Conservation (phyloP, 116 monocot genomes). For the Papilionanthe hybrid region DNA sequence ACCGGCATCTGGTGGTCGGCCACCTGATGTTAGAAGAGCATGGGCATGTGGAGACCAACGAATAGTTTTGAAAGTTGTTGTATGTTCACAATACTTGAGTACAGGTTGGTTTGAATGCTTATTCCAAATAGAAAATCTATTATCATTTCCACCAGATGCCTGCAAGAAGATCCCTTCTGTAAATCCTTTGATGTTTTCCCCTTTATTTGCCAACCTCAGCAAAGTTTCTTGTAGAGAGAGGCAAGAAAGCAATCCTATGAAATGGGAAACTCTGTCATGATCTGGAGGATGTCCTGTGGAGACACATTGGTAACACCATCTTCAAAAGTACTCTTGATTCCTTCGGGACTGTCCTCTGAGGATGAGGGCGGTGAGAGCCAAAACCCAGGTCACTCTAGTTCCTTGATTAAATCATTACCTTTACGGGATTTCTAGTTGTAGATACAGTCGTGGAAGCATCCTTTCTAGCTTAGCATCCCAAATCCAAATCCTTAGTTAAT, state of each 20-base stretch:
- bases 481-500: neutral
- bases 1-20: constrained; percentile 42
- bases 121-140: constrained; percentile 95
- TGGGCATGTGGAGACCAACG: constrained; percentile 99
- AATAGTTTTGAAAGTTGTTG: constrained; percentile 97
- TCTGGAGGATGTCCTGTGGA: too few species aligned
- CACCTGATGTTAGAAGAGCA: constrained; percentile 94
- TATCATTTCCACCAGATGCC: constrained; percentile 99
- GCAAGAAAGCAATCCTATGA: too few species aligned
- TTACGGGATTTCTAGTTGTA: neutral
- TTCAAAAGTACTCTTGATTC: constrained; percentile 5
- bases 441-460: neutral
- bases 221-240: too few species aligned
- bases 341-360: constrained; percentile 52
- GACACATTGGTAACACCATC: too few species aligned
- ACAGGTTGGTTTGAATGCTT: constrained; percentile 81
- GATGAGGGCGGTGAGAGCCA: constrained; percentile 66
- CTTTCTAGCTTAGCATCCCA: neutral
- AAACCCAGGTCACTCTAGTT: constrained; percentile 70
- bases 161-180: too few species aligned
- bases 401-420: neutral
- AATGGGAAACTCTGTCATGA: too few species aligned
- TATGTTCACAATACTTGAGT: constrained; percentile 92
- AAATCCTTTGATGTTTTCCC: too few species aligned
- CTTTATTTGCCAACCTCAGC: too few species aligned